phyloP scores from a whole-genome alignment of 2,329 filamentous ascomycete genomes.

The Alternaria atra region DNA sequence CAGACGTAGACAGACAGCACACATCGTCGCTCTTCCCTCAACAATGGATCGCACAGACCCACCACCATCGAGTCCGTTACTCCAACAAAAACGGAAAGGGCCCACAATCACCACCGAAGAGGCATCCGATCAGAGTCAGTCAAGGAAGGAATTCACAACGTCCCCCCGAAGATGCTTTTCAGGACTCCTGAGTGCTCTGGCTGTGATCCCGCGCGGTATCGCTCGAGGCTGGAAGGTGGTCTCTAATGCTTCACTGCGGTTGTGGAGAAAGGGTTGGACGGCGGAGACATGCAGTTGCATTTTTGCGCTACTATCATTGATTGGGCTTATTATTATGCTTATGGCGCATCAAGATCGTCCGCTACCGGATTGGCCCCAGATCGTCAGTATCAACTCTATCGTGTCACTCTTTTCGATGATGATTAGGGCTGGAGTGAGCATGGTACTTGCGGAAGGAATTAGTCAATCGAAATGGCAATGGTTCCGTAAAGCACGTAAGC shows the following conservation, averaged over 20 bases:
- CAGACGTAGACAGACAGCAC: not conserved
- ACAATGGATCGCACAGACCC: conserved; percentile 1
- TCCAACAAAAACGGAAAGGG: not conserved
- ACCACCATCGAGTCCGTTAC: conserved; percentile 4
- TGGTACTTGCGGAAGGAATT: conserved; percentile 24
- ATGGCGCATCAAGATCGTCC: conserved; percentile 10
- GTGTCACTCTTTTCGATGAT: conserved; percentile 19
- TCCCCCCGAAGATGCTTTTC: not conserved
- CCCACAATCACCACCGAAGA: not conserved
- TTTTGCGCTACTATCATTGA: conserved; percentile 11
- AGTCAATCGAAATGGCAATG: conserved; percentile 27
- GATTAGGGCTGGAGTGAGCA: conserved; percentile 12
- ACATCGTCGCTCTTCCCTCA: not conserved
- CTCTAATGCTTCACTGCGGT: not conserved
- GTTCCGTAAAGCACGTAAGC: conserved; percentile 7
- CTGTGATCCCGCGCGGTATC: not conserved
- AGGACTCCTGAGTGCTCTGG: not conserved
- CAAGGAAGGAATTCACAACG: not conserved
- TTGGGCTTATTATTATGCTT: conserved; percentile 15
- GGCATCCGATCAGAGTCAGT: not conserved
- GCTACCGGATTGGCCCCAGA: conserved; percentile 19
- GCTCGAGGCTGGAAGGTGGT: not conserved
- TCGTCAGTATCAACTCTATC: conserved; percentile 20
- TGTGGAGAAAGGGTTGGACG: conserved; percentile 14
- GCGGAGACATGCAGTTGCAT: conserved; percentile 14